These are phyloP conservation scores for Apiotrichum laibachii DNA, from an alignment of 1,284 basidiomycete species.

Conservation along the genomic window DNA sequence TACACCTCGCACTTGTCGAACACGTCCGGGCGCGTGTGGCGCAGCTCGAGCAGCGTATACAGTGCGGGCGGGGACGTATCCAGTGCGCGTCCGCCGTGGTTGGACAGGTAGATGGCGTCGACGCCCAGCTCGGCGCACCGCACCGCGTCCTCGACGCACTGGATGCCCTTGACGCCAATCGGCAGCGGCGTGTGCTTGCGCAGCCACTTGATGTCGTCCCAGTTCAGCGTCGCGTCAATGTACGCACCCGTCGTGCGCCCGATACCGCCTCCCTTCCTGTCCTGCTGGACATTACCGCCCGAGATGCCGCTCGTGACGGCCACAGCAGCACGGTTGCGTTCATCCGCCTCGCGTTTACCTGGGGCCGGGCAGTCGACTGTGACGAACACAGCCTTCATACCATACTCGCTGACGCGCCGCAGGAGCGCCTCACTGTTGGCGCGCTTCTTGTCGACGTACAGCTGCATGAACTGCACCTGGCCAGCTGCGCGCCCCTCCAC, in stretches of 20 bases:
- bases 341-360: slow-evolving; percentile 52
- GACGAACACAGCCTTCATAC: slow-evolving; percentile 50
- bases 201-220: slow-evolving; percentile 50
- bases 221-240: slow-evolving; percentile 48
- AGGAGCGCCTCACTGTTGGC: slow-evolving; percentile 46
- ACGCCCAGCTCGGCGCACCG: slow-evolving; percentile 50
- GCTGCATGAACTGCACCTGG: slow-evolving; percentile 52
- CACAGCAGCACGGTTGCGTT: slow-evolving; percentile 46
- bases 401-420: slow-evolving; percentile 36
- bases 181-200: slow-evolving; percentile 44
- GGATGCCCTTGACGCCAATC: slow-evolving; percentile 51
- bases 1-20: slow-evolving; percentile 49
- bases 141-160: slow-evolving; percentile 51
- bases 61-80: slow-evolving; percentile 51
- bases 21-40: slow-evolving; percentile 49
- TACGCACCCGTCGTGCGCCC: slow-evolving; percentile 50
- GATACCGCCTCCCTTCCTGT: slow-evolving; percentile 50
- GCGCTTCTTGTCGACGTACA: slow-evolving; percentile 50
- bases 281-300: slow-evolving; percentile 45
- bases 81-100: slow-evolving; percentile 43
- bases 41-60: slow-evolving; percentile 51
- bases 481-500: slow-evolving; percentile 28
- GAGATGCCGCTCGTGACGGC: slow-evolving; percentile 47
- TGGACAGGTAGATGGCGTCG: slow-evolving; percentile 52
- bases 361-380: slow-evolving; percentile 52